These are phyloP conservation scores for Periconia sp. DNA, from an alignment of 2,329 filamentous ascomycete genomes.

Conservation along the genomic window DNA sequence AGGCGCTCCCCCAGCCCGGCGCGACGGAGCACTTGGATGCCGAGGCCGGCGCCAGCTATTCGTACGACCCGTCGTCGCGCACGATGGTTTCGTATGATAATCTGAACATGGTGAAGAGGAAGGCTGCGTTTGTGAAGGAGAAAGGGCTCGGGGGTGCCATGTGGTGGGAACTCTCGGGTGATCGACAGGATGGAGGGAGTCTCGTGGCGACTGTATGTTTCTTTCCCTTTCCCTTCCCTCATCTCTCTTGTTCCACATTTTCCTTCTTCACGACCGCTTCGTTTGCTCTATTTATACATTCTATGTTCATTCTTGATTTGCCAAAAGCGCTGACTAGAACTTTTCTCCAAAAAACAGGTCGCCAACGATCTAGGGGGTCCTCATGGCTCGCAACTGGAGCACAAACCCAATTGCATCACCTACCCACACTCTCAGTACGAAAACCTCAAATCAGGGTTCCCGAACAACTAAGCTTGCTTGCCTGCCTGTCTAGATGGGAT, in stretches of 20 bases:
- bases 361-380: slow-evolving; percentile 44
- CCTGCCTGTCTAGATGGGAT: no score
- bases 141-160: slow-evolving; percentile 80
- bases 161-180: slow-evolving; percentile 93
- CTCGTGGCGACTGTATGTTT: slow-evolving; percentile 55
- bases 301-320: background rate
- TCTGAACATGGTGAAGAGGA: slow-evolving; percentile 64
- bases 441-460: slow-evolving; percentile 39
- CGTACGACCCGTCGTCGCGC: slow-evolving; percentile 64
- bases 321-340: background rate
- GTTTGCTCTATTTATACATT: background rate
- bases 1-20: slow-evolving; percentile 72
- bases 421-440: slow-evolving; percentile 59
- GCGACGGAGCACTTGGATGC: slow-evolving; percentile 66
- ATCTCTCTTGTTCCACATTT: background rate
- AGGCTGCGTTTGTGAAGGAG: slow-evolving; percentile 70
- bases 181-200: slow-evolving; percentile 65
- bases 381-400: slow-evolving; percentile 48
- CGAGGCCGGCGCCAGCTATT: slow-evolving; percentile 71
- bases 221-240: background rate
- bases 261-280: no score
- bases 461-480: slow-evolving; percentile 3
- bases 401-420: slow-evolving; percentile 45
- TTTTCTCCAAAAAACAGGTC: slow-evolving; percentile 21
- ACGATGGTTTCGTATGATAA: slow-evolving; percentile 79